These are phyloP conservation scores for Carex littledalei DNA, from an alignment of 176 grass and related monocot genomes.

Conservation along the genomic window DNA sequence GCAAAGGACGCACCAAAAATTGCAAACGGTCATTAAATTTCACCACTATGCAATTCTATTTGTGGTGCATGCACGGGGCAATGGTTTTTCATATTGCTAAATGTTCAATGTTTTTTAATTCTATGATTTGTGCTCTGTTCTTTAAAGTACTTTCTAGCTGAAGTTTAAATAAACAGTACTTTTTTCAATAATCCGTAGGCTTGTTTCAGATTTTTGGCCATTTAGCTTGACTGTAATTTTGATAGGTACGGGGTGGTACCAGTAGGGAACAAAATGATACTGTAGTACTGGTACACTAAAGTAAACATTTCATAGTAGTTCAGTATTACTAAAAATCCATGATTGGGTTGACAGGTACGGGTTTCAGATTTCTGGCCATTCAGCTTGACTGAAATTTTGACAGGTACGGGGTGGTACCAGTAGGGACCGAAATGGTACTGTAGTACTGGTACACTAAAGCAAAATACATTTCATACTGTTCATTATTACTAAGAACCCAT, in stretches of 20 bases:
- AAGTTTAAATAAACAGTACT: slow-evolving; percentile 17
- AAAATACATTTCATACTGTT: neutral
- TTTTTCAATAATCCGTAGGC: neutral
- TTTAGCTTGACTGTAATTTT: neutral
- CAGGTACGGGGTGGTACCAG: neutral
- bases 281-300: too few species aligned
- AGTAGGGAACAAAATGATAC: neutral
- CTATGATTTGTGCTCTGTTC: slow-evolving; percentile 15
- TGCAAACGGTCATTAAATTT: slow-evolving; percentile 34
- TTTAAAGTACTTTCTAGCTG: neutral
- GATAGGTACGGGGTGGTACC: neutral
- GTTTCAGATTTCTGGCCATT: neutral
- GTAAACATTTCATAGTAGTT: neutral
- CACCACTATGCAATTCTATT: neutral
- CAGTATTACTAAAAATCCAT: too few species aligned
- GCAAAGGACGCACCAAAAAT: neutral
- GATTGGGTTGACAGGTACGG: too few species aligned
- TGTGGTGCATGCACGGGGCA: neutral
- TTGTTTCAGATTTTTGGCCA: neutral
- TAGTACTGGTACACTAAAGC: neutral
- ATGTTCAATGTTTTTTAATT: slow-evolving; percentile 12
- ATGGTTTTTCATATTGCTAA: slow-evolving; percentile 20
- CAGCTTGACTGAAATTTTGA: neutral
- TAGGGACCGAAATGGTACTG: neutral
- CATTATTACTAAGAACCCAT: too few species aligned